Evolutionary conservation across 140 eudicot species (phyloP).

Genomic region (Cichorium intybus): DNA sequence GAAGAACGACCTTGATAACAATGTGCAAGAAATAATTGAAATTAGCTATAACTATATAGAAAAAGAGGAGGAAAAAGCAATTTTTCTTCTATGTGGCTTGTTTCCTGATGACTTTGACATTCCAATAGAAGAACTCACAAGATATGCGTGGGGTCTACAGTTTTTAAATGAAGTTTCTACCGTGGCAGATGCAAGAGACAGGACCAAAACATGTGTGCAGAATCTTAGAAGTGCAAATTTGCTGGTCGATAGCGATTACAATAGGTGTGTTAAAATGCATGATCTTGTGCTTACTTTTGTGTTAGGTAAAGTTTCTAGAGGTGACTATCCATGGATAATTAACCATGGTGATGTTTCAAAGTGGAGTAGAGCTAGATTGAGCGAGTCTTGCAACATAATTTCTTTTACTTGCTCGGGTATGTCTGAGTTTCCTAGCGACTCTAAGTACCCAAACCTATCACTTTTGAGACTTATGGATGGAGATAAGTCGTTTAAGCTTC

Average conservation of each 20-base stretch:
- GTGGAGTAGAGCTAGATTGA: neutral
- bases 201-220: neutral
- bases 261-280: conserved; percentile 17
- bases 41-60: neutral
- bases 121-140: conserved; percentile 11
- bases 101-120: conserved; percentile 18
- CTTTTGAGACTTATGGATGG: neutral
- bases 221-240: neutral
- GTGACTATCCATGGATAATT: neutral
- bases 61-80: neutral
- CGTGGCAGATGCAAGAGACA: conserved; percentile 3
- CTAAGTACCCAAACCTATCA: conserved; percentile 3
- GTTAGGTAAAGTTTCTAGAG: neutral
- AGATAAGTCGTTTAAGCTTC: neutral
- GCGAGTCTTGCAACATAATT: neutral
- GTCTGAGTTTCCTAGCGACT: neutral
- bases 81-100: conserved; percentile 6
- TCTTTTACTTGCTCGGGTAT: neutral
- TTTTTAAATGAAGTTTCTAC: neutral
- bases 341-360: neutral
- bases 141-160: conserved; percentile 11
- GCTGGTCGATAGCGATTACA: neutral
- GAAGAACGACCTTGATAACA: neutral
- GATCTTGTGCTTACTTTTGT: conserved; percentile 10
- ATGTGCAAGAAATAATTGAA: neutral